These are phyloP conservation scores for Alternaria ventricosa DNA, from an alignment of 2,329 filamentous ascomycete genomes.

Conservation along the genomic window DNA sequence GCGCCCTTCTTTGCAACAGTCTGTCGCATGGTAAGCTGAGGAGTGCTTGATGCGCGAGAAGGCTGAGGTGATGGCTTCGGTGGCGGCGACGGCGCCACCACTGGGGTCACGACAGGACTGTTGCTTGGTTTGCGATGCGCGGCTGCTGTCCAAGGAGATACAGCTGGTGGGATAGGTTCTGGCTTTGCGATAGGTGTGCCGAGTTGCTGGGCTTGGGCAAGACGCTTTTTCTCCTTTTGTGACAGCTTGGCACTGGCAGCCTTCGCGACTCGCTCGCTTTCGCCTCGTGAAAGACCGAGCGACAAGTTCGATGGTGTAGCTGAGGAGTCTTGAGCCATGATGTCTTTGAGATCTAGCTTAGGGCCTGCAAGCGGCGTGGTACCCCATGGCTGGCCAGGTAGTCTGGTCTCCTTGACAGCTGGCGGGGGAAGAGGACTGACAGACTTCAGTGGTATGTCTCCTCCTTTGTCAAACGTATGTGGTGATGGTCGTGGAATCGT, in stretches of 20 bases:
- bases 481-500: conserved; percentile 24
- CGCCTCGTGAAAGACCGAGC: conserved; percentile 57
- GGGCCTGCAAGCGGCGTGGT: conserved; percentile 61
- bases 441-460: conserved; percentile 25
- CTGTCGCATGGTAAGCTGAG: conserved; percentile 67
- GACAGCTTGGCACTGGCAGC: conserved; percentile 70
- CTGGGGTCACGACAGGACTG: conserved; percentile 20
- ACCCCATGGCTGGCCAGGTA: conserved; percentile 59
- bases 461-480: conserved; percentile 10
- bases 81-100: conserved; percentile 11
- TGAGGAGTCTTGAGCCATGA: conserved; percentile 70
- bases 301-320: conserved; percentile 61
- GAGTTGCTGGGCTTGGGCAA: conserved; percentile 47
- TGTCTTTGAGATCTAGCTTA: conserved; percentile 77
- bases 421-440: conserved; percentile 30
- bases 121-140: conserved; percentile 40
- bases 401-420: conserved; percentile 27
- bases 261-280: conserved; percentile 46
- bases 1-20: conserved; percentile 55
- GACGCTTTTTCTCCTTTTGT: conserved; percentile 86
- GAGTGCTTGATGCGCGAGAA: conserved; percentile 45
- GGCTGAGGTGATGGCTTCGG: conserved; percentile 24
- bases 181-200: conserved; percentile 36
- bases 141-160: conserved; percentile 45
- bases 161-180: conserved; percentile 36